Evolutionary conservation across 805 yeast genomes (phyloP).

Genomic region (Lipomyces yamadae): DNA sequence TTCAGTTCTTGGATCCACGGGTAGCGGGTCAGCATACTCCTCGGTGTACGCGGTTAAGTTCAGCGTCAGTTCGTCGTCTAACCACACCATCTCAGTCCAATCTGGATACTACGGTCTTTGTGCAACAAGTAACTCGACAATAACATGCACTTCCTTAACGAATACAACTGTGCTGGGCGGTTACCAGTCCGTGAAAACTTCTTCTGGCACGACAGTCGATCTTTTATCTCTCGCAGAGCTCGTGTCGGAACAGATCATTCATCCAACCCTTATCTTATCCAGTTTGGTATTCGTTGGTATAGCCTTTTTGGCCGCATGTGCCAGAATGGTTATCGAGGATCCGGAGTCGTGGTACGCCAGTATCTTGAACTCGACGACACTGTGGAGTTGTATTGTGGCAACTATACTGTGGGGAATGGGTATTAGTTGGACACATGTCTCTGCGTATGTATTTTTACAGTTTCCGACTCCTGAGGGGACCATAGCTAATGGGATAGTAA

Average conservation of each 20-base stretch:
- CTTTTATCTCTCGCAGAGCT: conserved; percentile 27
- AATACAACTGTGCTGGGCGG: conserved; percentile 17
- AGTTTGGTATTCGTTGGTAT: conserved; percentile 45
- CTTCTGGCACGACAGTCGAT: conserved; percentile 28
- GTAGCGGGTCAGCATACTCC: conserved; percentile 26
- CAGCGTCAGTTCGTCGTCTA: conserved; percentile 8
- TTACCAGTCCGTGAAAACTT: conserved; percentile 12
- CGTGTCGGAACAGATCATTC: conserved; percentile 44
- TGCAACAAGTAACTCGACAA: conserved; percentile 11
- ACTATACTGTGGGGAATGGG: conserved; percentile 30
- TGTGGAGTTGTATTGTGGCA: conserved; percentile 27
- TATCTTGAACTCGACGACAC: conserved; percentile 9
- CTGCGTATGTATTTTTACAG: conserved; percentile 11
- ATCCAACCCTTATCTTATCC: conserved; percentile 51
- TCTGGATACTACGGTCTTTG: conserved; percentile 36
- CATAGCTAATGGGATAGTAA: conserved; percentile 1
- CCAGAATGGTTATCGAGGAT: neutral
- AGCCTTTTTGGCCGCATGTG: conserved; percentile 34
- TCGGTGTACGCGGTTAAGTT: conserved; percentile 31
- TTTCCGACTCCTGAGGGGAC: neutral
- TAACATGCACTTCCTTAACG: conserved; percentile 6
- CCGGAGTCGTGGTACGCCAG: conserved; percentile 19
- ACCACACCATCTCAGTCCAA: conserved; percentile 18
- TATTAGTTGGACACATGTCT: conserved; percentile 29
- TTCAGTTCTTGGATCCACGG: conserved; percentile 31